Percentiles rank a stretch among this genome's conserved stretches.
Evolutionary conservation across 208 protist genomes (phyloP).

Genomic region (Trypanosoma cruzi): DNA sequence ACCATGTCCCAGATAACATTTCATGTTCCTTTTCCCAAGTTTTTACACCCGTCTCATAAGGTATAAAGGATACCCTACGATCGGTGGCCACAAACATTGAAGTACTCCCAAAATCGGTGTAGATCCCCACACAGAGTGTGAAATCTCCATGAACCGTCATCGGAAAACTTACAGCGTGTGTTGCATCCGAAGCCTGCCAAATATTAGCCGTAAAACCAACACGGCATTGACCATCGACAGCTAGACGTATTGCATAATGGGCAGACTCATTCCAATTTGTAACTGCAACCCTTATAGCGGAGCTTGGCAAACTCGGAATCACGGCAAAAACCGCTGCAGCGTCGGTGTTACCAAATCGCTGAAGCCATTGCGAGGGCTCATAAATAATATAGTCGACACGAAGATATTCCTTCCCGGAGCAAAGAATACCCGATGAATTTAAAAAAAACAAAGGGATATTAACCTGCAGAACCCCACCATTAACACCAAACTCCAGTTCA

Average conservation of each 20-base stretch:
- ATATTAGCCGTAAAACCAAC: slow-evolving; percentile 28
- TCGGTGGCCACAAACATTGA: slow-evolving; percentile 15
- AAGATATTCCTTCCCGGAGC: slow-evolving; percentile 44
- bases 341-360: slow-evolving; percentile 30
- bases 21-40: slow-evolving; percentile 12
- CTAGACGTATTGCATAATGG: slow-evolving; percentile 39
- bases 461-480: slow-evolving; percentile 36
- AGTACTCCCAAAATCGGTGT: slow-evolving; percentile 3
- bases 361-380: slow-evolving; percentile 39
- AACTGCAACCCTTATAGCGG: slow-evolving; percentile 2
- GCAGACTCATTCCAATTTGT: slow-evolving; percentile 12
- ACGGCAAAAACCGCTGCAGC: background rate
- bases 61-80: slow-evolving; percentile 1
- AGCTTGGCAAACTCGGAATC: slow-evolving; percentile 3
- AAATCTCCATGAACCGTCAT: slow-evolving; percentile 6
- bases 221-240: slow-evolving; percentile 37
- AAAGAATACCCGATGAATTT: slow-evolving; percentile 49
- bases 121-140: slow-evolving; percentile 19
- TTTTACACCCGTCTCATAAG: slow-evolving; percentile 6
- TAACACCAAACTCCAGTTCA: slow-evolving; percentile 25
- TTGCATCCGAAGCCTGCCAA: background rate
- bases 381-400: slow-evolving; percentile 62
- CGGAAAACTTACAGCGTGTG: slow-evolving; percentile 2
- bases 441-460: slow-evolving; percentile 37
- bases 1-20: slow-evolving; percentile 1